These are phyloP conservation scores for Salvia splendens DNA, from an alignment of 257 asterid species.

Conservation along the genomic window DNA sequence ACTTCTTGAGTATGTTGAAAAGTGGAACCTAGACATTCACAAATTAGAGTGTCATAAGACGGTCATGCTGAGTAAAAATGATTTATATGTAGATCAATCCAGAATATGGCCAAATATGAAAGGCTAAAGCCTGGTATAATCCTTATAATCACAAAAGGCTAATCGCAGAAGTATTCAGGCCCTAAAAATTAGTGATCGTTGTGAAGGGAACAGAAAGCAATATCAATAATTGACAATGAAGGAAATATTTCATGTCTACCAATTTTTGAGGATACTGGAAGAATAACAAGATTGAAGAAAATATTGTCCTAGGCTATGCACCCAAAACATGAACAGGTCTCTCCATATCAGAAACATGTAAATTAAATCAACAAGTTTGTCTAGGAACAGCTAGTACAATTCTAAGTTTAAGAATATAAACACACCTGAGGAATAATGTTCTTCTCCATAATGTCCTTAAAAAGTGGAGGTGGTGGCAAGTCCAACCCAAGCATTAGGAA, in stretches of 20 bases:
- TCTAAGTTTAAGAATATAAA: conserved; percentile 6
- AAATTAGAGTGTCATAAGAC: conserved; percentile 12
- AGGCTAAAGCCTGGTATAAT: conserved; percentile 4
- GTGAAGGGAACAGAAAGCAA: not conserved
- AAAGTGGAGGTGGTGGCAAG: conserved; percentile 98
- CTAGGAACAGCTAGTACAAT: conserved; percentile 17
- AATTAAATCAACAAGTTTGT: not conserved
- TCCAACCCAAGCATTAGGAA: conserved; percentile 95
- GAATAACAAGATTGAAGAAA: not conserved
- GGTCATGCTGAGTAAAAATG: not conserved
- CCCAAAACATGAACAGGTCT: conserved; percentile 6
- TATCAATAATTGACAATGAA: not conserved
- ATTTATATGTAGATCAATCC: not conserved
- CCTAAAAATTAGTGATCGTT: conserved; percentile 3
- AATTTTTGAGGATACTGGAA: not conserved
- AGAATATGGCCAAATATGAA: not conserved
- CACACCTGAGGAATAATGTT: conserved; percentile 93
- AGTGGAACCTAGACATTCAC: conserved; percentile 75
- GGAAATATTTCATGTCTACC: not conserved
- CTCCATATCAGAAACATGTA: conserved; percentile 10
- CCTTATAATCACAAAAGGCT: conserved; percentile 1
- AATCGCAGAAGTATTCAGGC: not conserved
- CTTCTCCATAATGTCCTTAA: conserved; percentile 93
- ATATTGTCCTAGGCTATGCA: conserved; percentile 17
- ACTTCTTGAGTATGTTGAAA: conserved; percentile 91